Conservation (phyloP, 2,329 filamentous ascomycete genomes). For the Phaeosphaeriaceae sp. region DNA sequence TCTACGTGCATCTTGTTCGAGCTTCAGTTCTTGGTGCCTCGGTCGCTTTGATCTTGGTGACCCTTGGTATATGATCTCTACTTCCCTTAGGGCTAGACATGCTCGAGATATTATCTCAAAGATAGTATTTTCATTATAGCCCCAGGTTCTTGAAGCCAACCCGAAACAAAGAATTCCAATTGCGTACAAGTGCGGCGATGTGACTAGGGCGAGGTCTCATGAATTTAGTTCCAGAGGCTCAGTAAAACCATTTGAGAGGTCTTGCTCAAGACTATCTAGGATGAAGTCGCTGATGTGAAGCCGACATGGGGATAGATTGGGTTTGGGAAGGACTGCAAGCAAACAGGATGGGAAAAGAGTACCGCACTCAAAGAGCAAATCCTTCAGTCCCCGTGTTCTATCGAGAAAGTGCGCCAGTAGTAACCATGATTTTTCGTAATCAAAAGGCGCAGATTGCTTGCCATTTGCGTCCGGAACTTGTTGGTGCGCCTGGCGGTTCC, state of each 20-base stretch:
- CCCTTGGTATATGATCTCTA: background rate
- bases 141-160: background rate
- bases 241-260: too few species aligned
- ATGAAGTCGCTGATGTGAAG: background rate
- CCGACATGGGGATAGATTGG: background rate
- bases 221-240: background rate
- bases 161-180: background rate
- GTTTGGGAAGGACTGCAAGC: background rate
- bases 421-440: background rate
- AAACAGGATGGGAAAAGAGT: background rate
- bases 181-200: background rate
- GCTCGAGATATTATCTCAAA: background rate
- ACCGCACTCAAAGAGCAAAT: background rate
- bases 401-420: background rate
- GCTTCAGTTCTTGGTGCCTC: background rate
- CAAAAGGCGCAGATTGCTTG: background rate
- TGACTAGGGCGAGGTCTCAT: background rate
- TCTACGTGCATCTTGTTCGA: background rate
- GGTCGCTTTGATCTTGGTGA: background rate
- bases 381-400: background rate
- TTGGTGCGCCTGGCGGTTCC: background rate
- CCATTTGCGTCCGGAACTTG: background rate
- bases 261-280: background rate
- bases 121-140: background rate
- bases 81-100: background rate